phyloP scores from a whole-genome alignment of 805 yeast genomes.

The Kuraishia ogatae region DNA sequence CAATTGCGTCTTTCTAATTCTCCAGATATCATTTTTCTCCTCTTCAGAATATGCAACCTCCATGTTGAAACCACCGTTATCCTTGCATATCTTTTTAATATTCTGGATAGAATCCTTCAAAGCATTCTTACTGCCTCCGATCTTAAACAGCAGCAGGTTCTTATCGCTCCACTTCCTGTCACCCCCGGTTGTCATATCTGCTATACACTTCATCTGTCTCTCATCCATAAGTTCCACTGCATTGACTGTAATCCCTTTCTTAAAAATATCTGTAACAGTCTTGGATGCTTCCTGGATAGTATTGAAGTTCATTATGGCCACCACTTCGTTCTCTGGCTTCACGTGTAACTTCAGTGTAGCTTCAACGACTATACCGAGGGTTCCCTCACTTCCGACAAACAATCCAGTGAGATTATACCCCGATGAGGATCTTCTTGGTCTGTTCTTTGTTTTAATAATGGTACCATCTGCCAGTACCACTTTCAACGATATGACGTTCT shows the following conservation, averaged over 20 bases:
- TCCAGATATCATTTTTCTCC: conserved; percentile 62
- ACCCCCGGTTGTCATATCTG: conserved; percentile 37
- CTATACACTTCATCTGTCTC: conserved; percentile 61
- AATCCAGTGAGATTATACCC: conserved; percentile 75
- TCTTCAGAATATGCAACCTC: conserved; percentile 55
- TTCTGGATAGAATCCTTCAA: conserved; percentile 33
- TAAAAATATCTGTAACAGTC: conserved; percentile 53
- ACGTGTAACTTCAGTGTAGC: conserved; percentile 65
- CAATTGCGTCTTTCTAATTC: conserved; percentile 63
- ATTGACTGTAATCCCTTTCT: conserved; percentile 56
- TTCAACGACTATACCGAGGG: conserved; percentile 71
- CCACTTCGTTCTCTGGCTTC: conserved; percentile 55
- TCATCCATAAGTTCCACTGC: conserved; percentile 73
- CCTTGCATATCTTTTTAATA: conserved; percentile 41
- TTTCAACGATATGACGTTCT: conserved; percentile 57
- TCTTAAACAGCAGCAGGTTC: conserved; percentile 43
- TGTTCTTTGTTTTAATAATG: conserved; percentile 58
- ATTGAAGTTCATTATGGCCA: conserved; percentile 63
- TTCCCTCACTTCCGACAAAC: conserved; percentile 73
- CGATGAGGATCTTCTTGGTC: conserved; percentile 74
- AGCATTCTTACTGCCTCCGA: conserved; percentile 39
- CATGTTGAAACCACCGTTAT: conserved; percentile 47
- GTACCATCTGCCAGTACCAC: conserved; percentile 80
- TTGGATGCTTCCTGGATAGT: conserved; percentile 62
- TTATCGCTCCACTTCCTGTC: conserved; percentile 20